Percentiles rank a stretch among this genome's conserved stretches.
Evolutionary conservation across 257 asterid genomes (phyloP).

Genomic region (Lycium barbarum): DNA sequence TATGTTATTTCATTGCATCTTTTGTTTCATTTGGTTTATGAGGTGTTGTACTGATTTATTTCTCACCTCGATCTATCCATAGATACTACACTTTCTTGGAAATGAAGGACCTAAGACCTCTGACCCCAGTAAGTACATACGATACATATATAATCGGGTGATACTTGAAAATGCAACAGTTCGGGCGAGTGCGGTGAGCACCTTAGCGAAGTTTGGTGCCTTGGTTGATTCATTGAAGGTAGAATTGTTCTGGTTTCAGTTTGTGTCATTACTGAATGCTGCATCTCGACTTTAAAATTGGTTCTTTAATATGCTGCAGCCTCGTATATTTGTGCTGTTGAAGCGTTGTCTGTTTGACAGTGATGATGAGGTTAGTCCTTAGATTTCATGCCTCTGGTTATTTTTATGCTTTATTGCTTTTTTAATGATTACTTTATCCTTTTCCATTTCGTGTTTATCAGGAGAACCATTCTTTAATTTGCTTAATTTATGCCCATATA

Average conservation of each 20-base stretch:
- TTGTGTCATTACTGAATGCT: conserved; percentile 17
- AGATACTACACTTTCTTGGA: conserved; percentile 97
- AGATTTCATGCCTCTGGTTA: background rate
- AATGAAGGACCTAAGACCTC: conserved; percentile 96
- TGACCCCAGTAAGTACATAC: conserved; percentile 90
- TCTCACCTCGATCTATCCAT: background rate
- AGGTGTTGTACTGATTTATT: conserved; percentile 9
- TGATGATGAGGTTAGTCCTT: conserved; percentile 89
- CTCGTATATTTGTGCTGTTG: conserved; percentile 78
- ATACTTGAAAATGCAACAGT: conserved; percentile 96
- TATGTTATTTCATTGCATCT: background rate
- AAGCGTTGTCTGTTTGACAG: conserved; percentile 88
- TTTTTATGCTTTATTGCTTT: background rate
- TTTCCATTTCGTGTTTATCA: background rate
- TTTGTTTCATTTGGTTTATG: background rate
- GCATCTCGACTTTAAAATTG: conserved; percentile 31
- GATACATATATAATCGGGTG: conserved; percentile 88
- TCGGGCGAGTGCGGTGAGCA: conserved; percentile 95
- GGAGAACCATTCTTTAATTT: background rate
- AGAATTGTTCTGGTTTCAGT: conserved; percentile 35
- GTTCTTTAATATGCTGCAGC: conserved; percentile 62
- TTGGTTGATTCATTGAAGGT: conserved; percentile 86
- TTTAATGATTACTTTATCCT: background rate
- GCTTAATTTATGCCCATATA: background rate
- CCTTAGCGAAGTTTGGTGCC: conserved; percentile 93